Base-by-base conservation (phyloP, 2,329 filamentous ascomycete species). In the Parasarocladium wereldwijsianum region DNA sequence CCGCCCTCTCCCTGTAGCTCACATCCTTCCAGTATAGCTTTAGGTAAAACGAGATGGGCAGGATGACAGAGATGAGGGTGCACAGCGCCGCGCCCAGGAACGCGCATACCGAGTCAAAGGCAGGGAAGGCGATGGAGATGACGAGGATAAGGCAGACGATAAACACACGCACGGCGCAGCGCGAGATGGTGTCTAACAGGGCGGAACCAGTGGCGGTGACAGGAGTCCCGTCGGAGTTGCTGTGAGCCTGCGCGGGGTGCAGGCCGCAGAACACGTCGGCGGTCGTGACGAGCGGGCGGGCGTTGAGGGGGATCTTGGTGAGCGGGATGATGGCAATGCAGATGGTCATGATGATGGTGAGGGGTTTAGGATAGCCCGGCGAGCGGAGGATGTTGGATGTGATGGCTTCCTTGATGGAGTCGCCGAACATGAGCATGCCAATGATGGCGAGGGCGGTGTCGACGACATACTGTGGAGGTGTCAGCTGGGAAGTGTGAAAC, bases 401-500 rank as follows among this genome's bases (percentile, higher is more conserved):
- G 48, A 96, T 76, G 51, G 92, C 84, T 38, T 93, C 86, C 33
- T 67, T 69, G 32, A 93, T 82, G n/a, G 60, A 66, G 41, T 93
- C 81, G 36, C 87, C 87, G 51, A 94, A 98, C 87, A 98, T 96
- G 39, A 94, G 65, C 34, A 90, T 69, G 22, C 90, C 87, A 8
- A 81, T 70, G 25, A 90, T 68, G 16, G 84, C 86, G 47, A 93
- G 85, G 26, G 74, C 68, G 16, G 77, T 65, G 50, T 96, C 87
- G 9, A 96, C 66, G 13, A 82, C 47, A 49, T 83, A 87, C 72
- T 80, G 5, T n/a, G 6, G 26, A 11, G 16, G 12, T 29, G 22
- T 34, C n/a, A 23, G 18, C 32, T 25, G 43, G 35, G 23, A 10
- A 22, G 16, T 4, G 15, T 29, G 4, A 14, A 10, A 14, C 5